Evolutionary conservation across 2,329 filamentous ascomycete species (phyloP), one percentile per base, ranked within the genome.

Genomic region (Hypoxylon rubiginosum): DNA sequence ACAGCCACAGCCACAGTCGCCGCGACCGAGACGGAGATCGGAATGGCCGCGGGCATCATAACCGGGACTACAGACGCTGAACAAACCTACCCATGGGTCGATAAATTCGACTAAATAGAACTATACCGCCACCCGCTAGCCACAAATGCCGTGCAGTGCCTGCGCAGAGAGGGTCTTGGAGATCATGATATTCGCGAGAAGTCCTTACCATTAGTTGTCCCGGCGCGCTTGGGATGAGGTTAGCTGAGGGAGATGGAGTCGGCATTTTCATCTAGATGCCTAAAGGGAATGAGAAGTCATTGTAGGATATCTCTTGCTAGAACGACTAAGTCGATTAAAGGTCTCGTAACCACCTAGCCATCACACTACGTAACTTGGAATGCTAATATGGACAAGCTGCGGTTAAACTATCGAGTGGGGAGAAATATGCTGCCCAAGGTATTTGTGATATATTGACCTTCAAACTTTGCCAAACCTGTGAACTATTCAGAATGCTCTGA

Each of bases 1-100:
- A 74, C 39, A 77, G 78, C 48, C 72, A 74, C 52, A 62, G 73
- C 24, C 66, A 76, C 13, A 51, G 75, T 11, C 70, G 77, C n/a
- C 67, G 76, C 17, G 73, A 75, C 30, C 57, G 45, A 13, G 19
- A 75, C 32, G 52, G 32, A 41, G 39, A 43, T 6, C 74, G 76
- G 10, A 75, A 80, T 46, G 61, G 67, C 48, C 66, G 71, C 55
- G 62, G 58, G 19, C 66, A 77, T 70, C 70, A 70, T 50, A 63
- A 72, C 7, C 64, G 73, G 49, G 51, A 68, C 19, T 62, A 67
- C 36, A 66, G 69, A 34, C 67, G 63, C 7, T 73, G 60, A 69
- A 46, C 6, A 21, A 7, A 36, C 15, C 19, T 0, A 15, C 19
- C n/a, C n/a, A 19, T 53, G 15, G 36, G 11, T 41, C 21, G 13